Evolutionary conservation across 805 yeast species (phyloP), one percentile per base, ranked within the genome.

Genomic region (Cyberlindnera amylophila): DNA sequence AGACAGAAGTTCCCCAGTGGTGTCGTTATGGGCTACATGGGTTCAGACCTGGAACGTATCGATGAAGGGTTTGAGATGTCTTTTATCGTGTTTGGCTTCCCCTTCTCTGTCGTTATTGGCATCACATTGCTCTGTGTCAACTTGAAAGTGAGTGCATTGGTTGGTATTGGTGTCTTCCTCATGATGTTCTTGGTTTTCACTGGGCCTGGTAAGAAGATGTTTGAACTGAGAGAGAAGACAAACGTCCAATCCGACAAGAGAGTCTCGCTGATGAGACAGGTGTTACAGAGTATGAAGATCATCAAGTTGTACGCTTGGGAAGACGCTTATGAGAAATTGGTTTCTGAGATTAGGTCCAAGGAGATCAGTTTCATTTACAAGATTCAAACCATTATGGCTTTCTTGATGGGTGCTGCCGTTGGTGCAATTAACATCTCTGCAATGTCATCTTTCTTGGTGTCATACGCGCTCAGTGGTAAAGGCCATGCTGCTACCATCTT

Each of bases 231-330:
- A 53, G 61, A 58, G 24, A 58, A 58, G 23, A 79, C n/a, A 75
- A 95, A 56, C 66, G 62, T 36, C 47, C 63, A 67, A 16, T 73
- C 89, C 15, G 93, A 86, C 62, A 54, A 64, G 19, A 72, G 95
- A 55, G 80, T 86, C 19, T 64, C 70, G 37, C 67, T 69, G 50
- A 72, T 81, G 58, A 77, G 81, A 54, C 88, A 82, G 57, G 73
- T 80, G 24, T 63, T 82, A 47, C 72, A 70, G 48, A 75, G 77
- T 54, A 72, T 82, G 64, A 81, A 77, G 52, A 73, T 82, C 59
- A 83, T 87, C 64, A 87, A 87, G 66, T 85, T 72, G 60, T 87
- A 87, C 58, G 82, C 91, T 1, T 87, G 96, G 96, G 96, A 88
- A 64, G 71, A 70, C 21, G 86, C 96, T 1, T 87, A 86, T 60